phyloP scores from a whole-genome alignment of 768 basidiomycete genomes.

The Kwoniella botswanensis region DNA sequence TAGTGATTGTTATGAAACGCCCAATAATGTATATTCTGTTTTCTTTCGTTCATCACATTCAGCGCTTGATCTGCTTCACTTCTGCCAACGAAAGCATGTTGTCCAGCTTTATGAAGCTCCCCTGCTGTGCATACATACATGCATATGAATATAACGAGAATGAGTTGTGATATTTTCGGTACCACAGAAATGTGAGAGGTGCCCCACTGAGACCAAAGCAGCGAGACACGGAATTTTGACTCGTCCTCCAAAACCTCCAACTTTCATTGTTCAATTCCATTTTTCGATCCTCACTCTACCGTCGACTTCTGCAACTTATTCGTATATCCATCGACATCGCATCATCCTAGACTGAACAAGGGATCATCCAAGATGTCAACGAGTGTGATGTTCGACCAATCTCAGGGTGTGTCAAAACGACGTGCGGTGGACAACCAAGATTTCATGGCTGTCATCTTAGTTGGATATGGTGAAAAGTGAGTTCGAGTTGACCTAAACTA shows the following conservation, averaged over 20 bases:
- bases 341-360: background rate
- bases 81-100: no score
- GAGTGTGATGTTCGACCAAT: constrained; percentile 27
- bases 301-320: background rate
- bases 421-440: constrained; percentile 61
- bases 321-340: background rate
- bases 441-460: constrained; percentile 84
- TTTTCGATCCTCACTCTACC: background rate
- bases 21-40: no score
- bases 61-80: no score
- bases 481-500: constrained; percentile 61
- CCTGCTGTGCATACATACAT: background rate
- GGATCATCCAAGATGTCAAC: constrained; percentile 13
- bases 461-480: constrained; percentile 91
- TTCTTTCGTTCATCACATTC: no score
- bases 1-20: no score
- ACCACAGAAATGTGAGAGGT: background rate
- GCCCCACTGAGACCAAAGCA: background rate
- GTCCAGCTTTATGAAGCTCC: no score
- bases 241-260: background rate
- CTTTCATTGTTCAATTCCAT: no score
- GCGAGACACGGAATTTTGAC: background rate
- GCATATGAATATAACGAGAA: no score
- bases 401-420: constrained; percentile 22
- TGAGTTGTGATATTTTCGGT: no score